A percentile compares a stretch with the other conserved stretches of the same genome.
Evolutionary conservation across 495 filamentous ascomycete species (phyloP).

Genomic region (Penicillium paradoxum): DNA sequence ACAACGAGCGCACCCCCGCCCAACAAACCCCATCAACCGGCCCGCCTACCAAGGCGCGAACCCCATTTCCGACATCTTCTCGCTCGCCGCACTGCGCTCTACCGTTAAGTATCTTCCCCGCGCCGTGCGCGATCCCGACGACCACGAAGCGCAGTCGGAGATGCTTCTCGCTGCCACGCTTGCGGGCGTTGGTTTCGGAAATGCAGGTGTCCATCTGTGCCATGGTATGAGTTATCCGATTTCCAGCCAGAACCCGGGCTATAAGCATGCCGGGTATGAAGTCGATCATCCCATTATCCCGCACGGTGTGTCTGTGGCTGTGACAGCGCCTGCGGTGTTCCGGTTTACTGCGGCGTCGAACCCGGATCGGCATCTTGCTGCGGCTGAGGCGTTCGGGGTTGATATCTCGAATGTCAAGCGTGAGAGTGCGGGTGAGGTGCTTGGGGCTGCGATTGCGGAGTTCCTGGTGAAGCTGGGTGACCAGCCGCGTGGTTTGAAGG

Average conservation of each 20-base stretch:
- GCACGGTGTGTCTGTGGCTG: conserved; percentile 91
- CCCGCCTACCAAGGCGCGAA: conserved; percentile 97
- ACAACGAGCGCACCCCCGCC: conserved; percentile 73
- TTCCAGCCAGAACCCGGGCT: conserved; percentile 85
- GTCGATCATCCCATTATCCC: conserved; percentile 77
- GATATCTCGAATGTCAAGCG: conserved; percentile 80
- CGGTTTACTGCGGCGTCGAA: conserved; percentile 85
- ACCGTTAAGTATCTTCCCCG: conserved; percentile 89
- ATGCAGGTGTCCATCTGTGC: conserved; percentile 94
- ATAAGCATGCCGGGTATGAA: conserved; percentile 79
- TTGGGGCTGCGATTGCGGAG: conserved; percentile 71
- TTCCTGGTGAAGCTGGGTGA: conserved; percentile 82
- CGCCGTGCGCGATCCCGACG: conserved; percentile 78
- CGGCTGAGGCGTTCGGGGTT: conserved; percentile 86
- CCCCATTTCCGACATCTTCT: conserved; percentile 95
- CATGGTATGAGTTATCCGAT: conserved; percentile 98
- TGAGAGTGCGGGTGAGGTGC: conserved; percentile 80
- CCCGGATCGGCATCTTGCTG: conserved; percentile 82
- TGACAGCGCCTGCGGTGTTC: conserved; percentile 93
- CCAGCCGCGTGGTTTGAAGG: conserved; percentile 82
- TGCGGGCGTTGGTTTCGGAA: conserved; percentile 94
- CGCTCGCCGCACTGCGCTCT: conserved; percentile 68
- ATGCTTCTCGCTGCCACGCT: conserved; percentile 95
- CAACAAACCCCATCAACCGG: conserved; percentile 81
- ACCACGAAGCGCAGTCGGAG: conserved; percentile 82